Evolutionary conservation across 306 rosid genomes (phyloP), one percentile per base, ranked within the genome.

Genomic region (Sicyos baderoa): DNA sequence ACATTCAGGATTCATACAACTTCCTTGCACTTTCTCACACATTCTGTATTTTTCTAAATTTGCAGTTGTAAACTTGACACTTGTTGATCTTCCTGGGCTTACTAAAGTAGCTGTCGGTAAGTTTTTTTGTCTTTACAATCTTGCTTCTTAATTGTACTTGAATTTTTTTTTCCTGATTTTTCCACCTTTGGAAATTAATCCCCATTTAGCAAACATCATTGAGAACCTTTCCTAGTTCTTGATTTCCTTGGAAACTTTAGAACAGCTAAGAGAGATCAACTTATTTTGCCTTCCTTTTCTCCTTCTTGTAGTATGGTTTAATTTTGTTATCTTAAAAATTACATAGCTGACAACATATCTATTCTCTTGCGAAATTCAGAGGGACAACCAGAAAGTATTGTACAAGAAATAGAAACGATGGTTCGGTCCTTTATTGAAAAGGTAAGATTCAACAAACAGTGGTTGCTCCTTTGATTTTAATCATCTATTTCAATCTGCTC

Each of bases 11-110:
- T 77, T 65, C 71, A 19, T 40, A 48, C 27, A 18, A 49, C 4
- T 9, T 73, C 70, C 18, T 66, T n/a, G 8, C 27, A 23, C 22
- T 7, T 14, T 17, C 32, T 51, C 37, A 52, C n/a, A 75, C 10
- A 47, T 62, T 68, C 6, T 14, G 64, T 76, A 37, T 21, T 47
- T 16, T 45, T 74, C 74, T 55, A 60, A 54, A n/a, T 68, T 69
- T 79, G 83, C 97, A 91, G 97, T 91, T 87, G 97, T 91, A 72
- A 91, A 91, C 84, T 80, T 91, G 91, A 91, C 97, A 14, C 96
- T 89, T 50, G 76, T 91, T 77, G 97, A 91, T 71, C 97, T 91
- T 82, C 97, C 97, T 23, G 97, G 97, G 72, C 96, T 91, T 65
- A 91, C 97, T 5, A 89, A 91, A 78, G 97, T 91, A 13, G 96